Evolutionary conservation across 805 yeast species (phyloP).

Genomic region (Hermanozyma aechmeae): DNA sequence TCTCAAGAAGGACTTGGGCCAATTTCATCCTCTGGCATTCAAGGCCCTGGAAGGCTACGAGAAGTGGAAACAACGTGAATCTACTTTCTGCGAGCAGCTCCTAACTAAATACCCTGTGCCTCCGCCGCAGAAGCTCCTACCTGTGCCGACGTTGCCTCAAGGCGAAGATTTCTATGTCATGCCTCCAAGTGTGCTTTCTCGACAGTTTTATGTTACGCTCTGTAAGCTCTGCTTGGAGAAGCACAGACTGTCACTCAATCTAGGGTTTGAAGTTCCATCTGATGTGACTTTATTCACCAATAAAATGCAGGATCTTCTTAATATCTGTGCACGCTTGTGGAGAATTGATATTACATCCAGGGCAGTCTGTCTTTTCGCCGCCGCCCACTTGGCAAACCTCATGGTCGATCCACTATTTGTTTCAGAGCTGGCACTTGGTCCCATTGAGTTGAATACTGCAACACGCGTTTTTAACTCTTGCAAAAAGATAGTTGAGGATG

Average conservation of each 20-base stretch:
- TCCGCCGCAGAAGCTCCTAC: conserved; percentile 18
- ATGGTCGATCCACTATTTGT: conserved; percentile 18
- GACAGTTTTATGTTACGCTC: conserved; percentile 31
- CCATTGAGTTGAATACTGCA: conserved; percentile 20
- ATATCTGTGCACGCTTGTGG: conserved; percentile 47
- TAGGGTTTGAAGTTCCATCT: too few species aligned
- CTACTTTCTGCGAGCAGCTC: conserved; percentile 13
- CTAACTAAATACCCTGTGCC: conserved; percentile 23
- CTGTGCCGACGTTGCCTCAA: conserved; percentile 21
- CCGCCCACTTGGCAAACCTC: conserved; percentile 27
- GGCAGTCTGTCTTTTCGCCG: conserved; percentile 41
- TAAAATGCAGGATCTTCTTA: conserved; percentile 33
- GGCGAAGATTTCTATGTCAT: conserved; percentile 30
- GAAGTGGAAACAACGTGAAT: conserved; percentile 26
- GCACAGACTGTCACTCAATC: conserved; percentile 2
- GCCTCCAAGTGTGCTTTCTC: conserved; percentile 24
- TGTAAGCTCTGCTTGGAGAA: conserved; percentile 31
- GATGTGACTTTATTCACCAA: conserved; percentile 24
- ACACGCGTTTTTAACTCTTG: conserved; percentile 18
- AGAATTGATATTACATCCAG: conserved; percentile 42
- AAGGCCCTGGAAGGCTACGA: conserved; percentile 13
- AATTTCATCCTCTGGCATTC: conserved; percentile 15
- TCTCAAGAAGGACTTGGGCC: conserved; percentile 35
- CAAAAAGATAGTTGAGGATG: conserved; percentile 22
- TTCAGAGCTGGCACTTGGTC: conserved; percentile 13